Conservation (phyloP, 1,284 basidiomycete species). For the Puccinia horiana region DNA sequence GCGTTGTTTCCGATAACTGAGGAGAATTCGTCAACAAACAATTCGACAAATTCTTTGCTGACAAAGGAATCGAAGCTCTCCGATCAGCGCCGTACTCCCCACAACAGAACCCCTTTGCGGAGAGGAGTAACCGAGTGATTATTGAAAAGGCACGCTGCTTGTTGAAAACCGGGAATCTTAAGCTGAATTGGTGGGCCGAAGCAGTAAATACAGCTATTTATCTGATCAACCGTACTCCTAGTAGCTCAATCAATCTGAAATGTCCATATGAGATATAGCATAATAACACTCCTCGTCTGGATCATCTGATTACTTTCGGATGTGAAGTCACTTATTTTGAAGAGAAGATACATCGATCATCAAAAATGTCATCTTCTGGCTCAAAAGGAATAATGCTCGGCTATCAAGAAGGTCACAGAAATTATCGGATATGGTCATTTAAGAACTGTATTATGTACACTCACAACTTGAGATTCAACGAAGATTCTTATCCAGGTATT, state of each 20-base stretch:
- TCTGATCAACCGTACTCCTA: background rate
- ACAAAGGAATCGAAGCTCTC: too few relatives aligned
- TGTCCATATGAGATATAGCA: background rate
- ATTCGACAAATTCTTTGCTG: background rate
- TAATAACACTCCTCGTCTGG: background rate
- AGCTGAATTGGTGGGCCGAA: background rate
- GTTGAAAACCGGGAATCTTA: background rate
- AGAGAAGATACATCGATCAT: background rate
- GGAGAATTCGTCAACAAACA: slow-evolving; percentile 17
- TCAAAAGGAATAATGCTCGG: background rate
- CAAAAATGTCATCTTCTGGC: background rate
- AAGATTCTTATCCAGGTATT: background rate
- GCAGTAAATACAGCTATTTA: too few relatives aligned
- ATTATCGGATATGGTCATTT: background rate
- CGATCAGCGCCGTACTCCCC: slow-evolving; percentile 4
- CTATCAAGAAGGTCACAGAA: slow-evolving; percentile 17
- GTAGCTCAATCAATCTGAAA: background rate
- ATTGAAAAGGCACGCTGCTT: slow-evolving; percentile 1
- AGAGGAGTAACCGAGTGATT: background rate
- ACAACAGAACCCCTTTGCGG: too few relatives aligned
- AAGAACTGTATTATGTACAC: background rate
- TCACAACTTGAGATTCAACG: background rate
- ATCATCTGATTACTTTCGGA: slow-evolving; percentile 4
- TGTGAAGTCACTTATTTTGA: background rate
- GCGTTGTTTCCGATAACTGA: background rate